Conservation (phyloP, 192 early-diverging fungal genomes). For the Cetraspora pellucida region DNA sequence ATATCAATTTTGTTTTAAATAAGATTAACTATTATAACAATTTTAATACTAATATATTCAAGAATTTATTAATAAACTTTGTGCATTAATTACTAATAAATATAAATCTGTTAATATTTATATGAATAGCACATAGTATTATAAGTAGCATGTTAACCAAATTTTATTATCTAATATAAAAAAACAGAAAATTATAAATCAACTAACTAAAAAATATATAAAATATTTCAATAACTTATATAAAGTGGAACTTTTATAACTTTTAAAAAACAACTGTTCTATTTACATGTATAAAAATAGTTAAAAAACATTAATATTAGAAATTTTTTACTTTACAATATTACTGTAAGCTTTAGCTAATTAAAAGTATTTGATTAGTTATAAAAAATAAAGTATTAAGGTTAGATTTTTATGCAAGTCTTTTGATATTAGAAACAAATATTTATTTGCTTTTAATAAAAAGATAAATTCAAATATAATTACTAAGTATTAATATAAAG, state of each 20-base stretch:
- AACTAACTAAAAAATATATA: too few relatives aligned
- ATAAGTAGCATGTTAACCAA: background rate
- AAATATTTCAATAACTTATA: background rate
- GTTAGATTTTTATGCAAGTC: background rate
- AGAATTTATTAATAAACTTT: too few relatives aligned
- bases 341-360: conserved; percentile 13
- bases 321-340: background rate
- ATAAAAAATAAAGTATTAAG: background rate
- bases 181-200: background rate
- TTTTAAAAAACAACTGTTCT: background rate
- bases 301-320: background rate
- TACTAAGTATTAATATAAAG: too few relatives aligned
- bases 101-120: too few relatives aligned
- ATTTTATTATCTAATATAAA: background rate
- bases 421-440: conserved; percentile 5
- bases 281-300: background rate
- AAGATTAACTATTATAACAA: background rate
- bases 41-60: background rate
- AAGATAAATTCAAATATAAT: background rate
- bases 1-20: too few relatives aligned
- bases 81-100: too few relatives aligned
- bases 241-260: background rate
- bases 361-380: conserved; percentile 1
- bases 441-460: conserved; percentile 15
- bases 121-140: background rate